Evolutionary conservation across 306 rosid species (phyloP), one percentile per base, ranked within the genome.

Genomic region (Vigna mungo): DNA sequence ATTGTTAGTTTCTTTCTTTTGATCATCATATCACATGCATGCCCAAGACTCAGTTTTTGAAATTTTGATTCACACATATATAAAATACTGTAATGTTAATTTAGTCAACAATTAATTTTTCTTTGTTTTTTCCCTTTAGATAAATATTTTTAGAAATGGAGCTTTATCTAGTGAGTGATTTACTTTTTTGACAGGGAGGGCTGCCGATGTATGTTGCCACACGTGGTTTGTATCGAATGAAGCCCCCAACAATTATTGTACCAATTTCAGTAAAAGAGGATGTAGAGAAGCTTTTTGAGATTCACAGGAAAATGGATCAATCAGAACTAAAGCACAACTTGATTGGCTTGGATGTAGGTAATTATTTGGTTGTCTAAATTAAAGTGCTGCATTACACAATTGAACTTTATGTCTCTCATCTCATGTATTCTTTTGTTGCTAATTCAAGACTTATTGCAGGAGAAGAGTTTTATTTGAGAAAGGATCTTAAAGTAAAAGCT

Each of bases 151-250:
- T 54, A 37, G 34, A 27, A 53, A 21, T 16, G 55, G 62, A 17
- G 23, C 2, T 43, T 83, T 30, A 46, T 68, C 16, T 51, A 21
- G 41, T 49, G 64, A 61, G 44, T 51, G 21, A n/a, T 43, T 43
- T 52, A 4, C 56, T 76, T 67, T 79, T 70, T 69, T 72, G 68
- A 51, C 74, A 95, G 99, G 99, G 99, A 80, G 99, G 99, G 36
- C 80, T 95, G 41, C 97, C 99, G 0, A 86, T 92, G 89, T 95
- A 92, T 79, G 97, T 95, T 62, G 97, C 99, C 49, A 95, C 93
- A 7, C 96, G 96, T 27, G 97, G 97, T 70, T 82, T 95, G 68
- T 92, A 90, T 85, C 56, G 86, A 11, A 92, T 92, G 98, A 88
- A 89, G 84, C 97, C 97, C 13, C 97, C 97, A 2, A 95, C 93